Evolutionary conservation across 345 rosid genomes (phyloP), one percentile per base, ranked within the genome.

Genomic region (Odontarrhena argentea): DNA sequence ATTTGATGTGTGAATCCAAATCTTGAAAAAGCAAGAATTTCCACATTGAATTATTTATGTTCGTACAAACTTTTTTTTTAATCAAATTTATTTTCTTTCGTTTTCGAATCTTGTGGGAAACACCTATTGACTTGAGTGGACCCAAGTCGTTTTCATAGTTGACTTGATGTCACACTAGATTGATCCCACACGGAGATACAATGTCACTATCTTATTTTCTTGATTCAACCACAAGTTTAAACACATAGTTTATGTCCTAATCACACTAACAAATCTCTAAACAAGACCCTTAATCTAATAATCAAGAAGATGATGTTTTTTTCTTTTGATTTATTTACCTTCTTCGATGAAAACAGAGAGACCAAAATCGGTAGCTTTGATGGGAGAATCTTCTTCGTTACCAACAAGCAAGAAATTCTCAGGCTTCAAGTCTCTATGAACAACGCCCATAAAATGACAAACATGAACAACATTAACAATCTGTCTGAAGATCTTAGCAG

Each of bases 361-460:
- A 18, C 96, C 97, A 79, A 94, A 94, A 66, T 87, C 96, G 0
- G 84, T 88, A 14, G 91, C 95, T 78, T 94, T 94, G 12, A 94
- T 63, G 0, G 78, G 79, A 48, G 95, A 80, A 12, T 76, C 72
- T 4, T 83, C 77, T 3, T 74, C 84, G 9, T 59, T 74, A 76
- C 74, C 83, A 65, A 74, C 81, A 45, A 94, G 68, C 81, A 94
- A 77, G 84, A 94, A 88, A 72, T 94, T 91, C 85, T 94, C 97
- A 9, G 99, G 99, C 86, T 94, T 94, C 71, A 93, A 73, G 69
- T 93, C 96, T 50, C 92, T 79, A 45, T 93, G 98, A 74, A 88
- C 81, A 63, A 94, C 95, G 2, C 99, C 99, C 97, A 91, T 88
- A 55, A 91, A 91, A 75, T 88, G 96, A 68, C 99, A 94, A 38